Evolutionary conservation across 345 rosid genomes (phyloP), one percentile per base, ranked within the genome.

Genomic region (Lepidium africanum): DNA sequence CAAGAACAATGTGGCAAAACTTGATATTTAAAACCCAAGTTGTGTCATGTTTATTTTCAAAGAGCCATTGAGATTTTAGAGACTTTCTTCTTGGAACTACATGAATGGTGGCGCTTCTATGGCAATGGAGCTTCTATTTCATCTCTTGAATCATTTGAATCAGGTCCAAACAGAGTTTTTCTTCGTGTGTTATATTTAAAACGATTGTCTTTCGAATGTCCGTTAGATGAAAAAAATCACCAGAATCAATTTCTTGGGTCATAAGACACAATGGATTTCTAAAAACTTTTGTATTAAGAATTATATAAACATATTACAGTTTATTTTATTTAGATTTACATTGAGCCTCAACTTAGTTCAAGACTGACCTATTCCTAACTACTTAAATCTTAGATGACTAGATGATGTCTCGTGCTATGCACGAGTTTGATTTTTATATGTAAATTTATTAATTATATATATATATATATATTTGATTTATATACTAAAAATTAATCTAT

Each of bases 101-200:
- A 76, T 0, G 85, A 71, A 27, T 9, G n/a, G 51, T 66, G 67
- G 48, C 11, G 33, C 2, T 47, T 32, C 51, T 88, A 62, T 40
- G 41, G 11, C 5, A 78, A 72, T 2, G 98, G 98, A 32, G 85
- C 72, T 71, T 87, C 82, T 21, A 78, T 62, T 1, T 78, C 92
- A n/a, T 61, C 81, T 46, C 52, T 19, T 2, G 58, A 11, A 3
- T 76, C 81, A 9, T 75, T 50, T 1, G 67, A 68, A 59, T 84
- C 87, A 10, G 81, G 3, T 0, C 79, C 63, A 11, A 79, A 83
- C 14, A 57, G 76, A 6, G 74, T 76, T 77, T 92, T 92, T 63
- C 5, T 87, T 9, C 96, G 98, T 23, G 96, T 87, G 2, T 50
- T 78, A 38, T 75, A 89, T 3, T 85, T 82, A 23, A 92, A 92